These are phyloP conservation scores for Myxozyma sirexii DNA, from an alignment of 805 yeast species.

Conservation along the genomic window DNA sequence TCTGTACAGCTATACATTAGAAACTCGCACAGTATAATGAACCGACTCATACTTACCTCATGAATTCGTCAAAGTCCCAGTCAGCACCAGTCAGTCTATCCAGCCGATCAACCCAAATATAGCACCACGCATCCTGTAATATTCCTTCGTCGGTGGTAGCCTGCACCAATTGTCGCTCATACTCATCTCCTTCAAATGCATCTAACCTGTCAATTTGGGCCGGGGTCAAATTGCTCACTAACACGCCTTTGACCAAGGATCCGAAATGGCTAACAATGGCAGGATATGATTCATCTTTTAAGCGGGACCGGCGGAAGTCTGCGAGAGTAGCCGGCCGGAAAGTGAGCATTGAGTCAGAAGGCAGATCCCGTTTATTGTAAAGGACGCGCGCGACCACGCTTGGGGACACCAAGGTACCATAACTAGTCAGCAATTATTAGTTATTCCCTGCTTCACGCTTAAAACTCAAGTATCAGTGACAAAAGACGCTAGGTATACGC, in stretches of 20 bases:
- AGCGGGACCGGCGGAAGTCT: constrained; percentile 17
- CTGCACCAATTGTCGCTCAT: constrained; percentile 23
- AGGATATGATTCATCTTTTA: constrained; percentile 35
- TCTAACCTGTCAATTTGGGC: constrained; percentile 31
- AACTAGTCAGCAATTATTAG: constrained; percentile 15
- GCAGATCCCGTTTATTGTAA: constrained; percentile 21
- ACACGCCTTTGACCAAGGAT: constrained; percentile 24
- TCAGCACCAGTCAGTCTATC: constrained; percentile 28
- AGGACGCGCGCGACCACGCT: constrained; percentile 36
- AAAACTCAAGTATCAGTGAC: background rate
- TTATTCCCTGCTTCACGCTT: background rate
- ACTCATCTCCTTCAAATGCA: constrained; percentile 37
- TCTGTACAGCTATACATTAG: background rate
- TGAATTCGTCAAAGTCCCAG: constrained; percentile 33
- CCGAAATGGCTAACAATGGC: constrained; percentile 16
- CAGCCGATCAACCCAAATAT: constrained; percentile 33
- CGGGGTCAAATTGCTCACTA: constrained; percentile 27
- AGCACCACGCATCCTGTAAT: constrained; percentile 24
- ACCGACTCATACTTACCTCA: constrained; percentile 17
- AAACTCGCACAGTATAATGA: background rate
- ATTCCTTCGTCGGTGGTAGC: constrained; percentile 9
- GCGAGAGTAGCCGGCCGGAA: constrained; percentile 19
- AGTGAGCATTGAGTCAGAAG: constrained; percentile 7
- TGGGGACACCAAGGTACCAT: constrained; percentile 38
- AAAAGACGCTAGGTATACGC: background rate